phyloP scores from a whole-genome alignment of 2,329 filamentous ascomycete genomes.

The Paecilomyces sp. region DNA sequence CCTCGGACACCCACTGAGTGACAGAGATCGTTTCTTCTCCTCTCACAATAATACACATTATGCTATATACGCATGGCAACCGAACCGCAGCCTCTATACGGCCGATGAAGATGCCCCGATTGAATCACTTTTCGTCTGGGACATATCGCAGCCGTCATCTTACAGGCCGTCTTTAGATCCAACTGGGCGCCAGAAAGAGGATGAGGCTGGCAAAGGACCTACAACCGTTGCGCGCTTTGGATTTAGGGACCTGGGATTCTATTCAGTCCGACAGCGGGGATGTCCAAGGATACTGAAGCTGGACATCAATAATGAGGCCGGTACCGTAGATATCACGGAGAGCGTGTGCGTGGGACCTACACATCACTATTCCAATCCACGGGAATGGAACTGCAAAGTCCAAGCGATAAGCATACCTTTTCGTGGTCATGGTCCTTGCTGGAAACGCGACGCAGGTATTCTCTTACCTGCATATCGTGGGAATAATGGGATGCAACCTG shows the following conservation, averaged over 20 bases:
- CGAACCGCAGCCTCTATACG: constrained; percentile 48
- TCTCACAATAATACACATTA: constrained; percentile 55
- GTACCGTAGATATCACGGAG: constrained; percentile 48
- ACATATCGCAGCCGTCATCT: constrained; percentile 44
- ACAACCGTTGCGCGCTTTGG: constrained; percentile 44
- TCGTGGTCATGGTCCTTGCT: constrained; percentile 42
- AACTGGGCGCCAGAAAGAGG: constrained; percentile 24
- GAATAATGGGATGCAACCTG: constrained; percentile 30
- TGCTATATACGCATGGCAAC: constrained; percentile 56
- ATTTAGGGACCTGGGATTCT: constrained; percentile 46
- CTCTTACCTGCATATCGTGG: constrained; percentile 41
- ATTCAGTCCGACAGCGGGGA: constrained; percentile 47
- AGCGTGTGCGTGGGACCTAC: constrained; percentile 48
- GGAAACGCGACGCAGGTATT: constrained; percentile 39
- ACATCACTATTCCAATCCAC: constrained; percentile 37
- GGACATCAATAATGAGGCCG: constrained; percentile 42
- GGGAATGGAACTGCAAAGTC: constrained; percentile 37
- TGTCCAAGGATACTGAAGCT: constrained; percentile 46
- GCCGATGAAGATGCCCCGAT: constrained; percentile 49
- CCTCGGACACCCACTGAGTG: constrained; percentile 48
- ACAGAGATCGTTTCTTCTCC: constrained; percentile 57
- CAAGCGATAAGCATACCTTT: constrained; percentile 50
- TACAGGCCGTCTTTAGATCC: constrained; percentile 48
- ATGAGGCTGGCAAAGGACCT: constrained; percentile 31
- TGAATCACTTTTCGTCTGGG: constrained; percentile 54